A percentile compares a stretch with the other conserved stretches of the same genome.
These are phyloP conservation scores for Neolecta irregularis DNA, from an alignment of 1,139 yeast genomes.

Conservation along the genomic window DNA sequence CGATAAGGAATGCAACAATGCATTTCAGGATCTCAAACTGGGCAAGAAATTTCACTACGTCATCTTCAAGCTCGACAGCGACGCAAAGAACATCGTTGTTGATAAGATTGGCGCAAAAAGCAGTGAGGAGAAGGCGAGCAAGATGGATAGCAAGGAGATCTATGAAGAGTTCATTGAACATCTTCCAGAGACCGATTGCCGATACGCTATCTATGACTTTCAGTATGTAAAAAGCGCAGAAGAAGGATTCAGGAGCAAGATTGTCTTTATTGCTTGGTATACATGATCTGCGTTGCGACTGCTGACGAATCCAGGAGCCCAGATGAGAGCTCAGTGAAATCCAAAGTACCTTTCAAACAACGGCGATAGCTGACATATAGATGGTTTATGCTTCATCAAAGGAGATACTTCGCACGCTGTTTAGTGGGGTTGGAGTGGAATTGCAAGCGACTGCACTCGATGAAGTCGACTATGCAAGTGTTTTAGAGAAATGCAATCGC, in stretches of 20 bases:
- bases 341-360: too few species aligned
- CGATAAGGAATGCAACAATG: neutral
- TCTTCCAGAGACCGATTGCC: conserved; percentile 90
- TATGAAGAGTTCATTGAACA: conserved; percentile 75
- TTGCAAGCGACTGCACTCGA: conserved; percentile 96
- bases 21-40: neutral
- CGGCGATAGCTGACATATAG: too few species aligned
- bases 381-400: conserved; percentile 97
- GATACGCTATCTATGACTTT: conserved; percentile 91
- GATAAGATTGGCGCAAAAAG: neutral
- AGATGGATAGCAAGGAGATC: conserved; percentile 55
- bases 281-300: too few species aligned
- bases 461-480: conserved; percentile 88
- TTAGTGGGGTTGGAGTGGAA: conserved; percentile 86
- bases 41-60: neutral
- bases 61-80: neutral
- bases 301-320: conserved; percentile 70
- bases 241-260: conserved; percentile 59
- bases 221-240: conserved; percentile 80
- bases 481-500: conserved; percentile 42
- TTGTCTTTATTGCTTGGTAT: conserved; percentile 12
- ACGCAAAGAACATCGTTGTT: neutral
- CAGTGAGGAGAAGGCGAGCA: too few species aligned
- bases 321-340: conserved; percentile 78
- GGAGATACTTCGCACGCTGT: conserved; percentile 93